phyloP scores from a whole-genome alignment of 192 early-diverging fungal genomes.

The Coemansia aciculifera region DNA sequence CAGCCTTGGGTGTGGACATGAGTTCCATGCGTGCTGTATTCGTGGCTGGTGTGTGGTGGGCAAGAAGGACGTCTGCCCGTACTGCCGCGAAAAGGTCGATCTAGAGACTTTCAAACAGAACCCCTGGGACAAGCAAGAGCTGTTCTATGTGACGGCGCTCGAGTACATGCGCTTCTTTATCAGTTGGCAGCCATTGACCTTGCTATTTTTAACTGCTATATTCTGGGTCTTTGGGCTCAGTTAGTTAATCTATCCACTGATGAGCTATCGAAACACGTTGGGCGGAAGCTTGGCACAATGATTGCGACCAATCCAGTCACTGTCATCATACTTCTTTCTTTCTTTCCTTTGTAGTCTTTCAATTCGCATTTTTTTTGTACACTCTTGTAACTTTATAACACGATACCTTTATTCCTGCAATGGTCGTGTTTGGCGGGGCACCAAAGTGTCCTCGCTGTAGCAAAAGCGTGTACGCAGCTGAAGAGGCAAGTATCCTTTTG shows the following conservation, averaged over 20 bases:
- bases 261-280: slow-evolving; percentile 8
- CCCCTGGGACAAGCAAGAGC: slow-evolving; percentile 57
- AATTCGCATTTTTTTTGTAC: slow-evolving; percentile 15
- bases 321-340: background rate
- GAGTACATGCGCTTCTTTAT: slow-evolving; percentile 57
- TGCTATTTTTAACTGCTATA: slow-evolving; percentile 32
- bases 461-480: slow-evolving; percentile 54
- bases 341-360: slow-evolving; percentile 8
- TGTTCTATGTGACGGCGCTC: slow-evolving; percentile 49
- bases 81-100: slow-evolving; percentile 57
- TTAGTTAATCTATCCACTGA: background rate
- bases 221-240: slow-evolving; percentile 47
- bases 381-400: background rate
- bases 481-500: slow-evolving; percentile 34
- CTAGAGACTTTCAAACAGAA: slow-evolving; percentile 40
- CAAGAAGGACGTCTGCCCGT: slow-evolving; percentile 55
- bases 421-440: slow-evolving; percentile 37
- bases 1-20: slow-evolving; percentile 40
- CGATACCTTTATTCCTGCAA: background rate
- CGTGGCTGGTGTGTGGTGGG: slow-evolving; percentile 58
- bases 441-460: slow-evolving; percentile 56
- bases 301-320: background rate
- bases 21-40: slow-evolving; percentile 56
- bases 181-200: slow-evolving; percentile 52
- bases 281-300: background rate